Conservation (phyloP, 2,329 filamentous ascomycete genomes). For the Trichoderma hamatum region DNA sequence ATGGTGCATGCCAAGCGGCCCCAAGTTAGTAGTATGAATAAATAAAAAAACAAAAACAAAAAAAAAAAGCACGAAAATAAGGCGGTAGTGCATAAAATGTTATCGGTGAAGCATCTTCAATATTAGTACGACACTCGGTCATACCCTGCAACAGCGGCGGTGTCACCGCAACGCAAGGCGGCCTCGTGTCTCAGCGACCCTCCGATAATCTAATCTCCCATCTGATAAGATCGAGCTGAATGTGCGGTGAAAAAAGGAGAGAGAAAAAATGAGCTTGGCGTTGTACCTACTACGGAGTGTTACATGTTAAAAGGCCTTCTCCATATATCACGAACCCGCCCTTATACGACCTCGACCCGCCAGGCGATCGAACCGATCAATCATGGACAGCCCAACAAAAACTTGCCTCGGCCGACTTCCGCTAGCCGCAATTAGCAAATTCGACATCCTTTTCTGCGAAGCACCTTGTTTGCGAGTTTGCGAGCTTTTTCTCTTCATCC, state of each 20-base stretch:
- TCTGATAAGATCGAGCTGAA: constrained; percentile 14
- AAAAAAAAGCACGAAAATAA: background rate
- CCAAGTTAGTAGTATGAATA: background rate
- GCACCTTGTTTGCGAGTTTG: background rate
- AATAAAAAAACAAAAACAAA: background rate
- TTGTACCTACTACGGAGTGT: background rate
- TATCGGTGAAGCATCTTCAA: background rate
- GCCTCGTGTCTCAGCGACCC: background rate
- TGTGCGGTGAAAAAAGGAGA: background rate
- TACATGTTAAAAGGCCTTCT: background rate
- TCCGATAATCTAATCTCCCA: constrained; percentile 21
- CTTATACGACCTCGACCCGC: background rate
- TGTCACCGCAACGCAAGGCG: background rate
- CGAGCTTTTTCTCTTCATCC: background rate
- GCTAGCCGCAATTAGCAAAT: background rate
- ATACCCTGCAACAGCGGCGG: background rate
- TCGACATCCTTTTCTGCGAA: too few relatives aligned
- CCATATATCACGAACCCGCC: background rate
- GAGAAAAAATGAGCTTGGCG: background rate
- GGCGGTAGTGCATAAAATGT: background rate
- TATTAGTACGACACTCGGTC: background rate
- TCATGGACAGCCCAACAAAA: background rate
- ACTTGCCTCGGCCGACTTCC: background rate
- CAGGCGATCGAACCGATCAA: background rate
- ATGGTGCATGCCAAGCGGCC: background rate